Evolutionary conservation across 2,329 filamentous ascomycete genomes (phyloP), one percentile per base, ranked within the genome.

Genomic region (Pestalotiopsis sp.): DNA sequence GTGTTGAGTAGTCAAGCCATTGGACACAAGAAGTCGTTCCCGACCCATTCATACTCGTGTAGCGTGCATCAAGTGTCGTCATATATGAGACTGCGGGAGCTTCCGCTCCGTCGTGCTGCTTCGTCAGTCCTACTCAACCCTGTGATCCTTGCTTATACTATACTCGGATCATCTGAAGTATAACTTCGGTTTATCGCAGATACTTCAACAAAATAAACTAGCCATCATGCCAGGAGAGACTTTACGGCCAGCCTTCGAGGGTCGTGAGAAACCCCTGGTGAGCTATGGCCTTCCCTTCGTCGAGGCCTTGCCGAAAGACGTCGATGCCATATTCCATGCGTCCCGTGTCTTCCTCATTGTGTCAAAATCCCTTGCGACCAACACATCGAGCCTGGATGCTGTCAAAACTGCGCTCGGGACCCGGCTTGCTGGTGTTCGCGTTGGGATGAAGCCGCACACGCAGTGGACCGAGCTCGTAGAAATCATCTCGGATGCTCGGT

Each of bases 361-460:
- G 27, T 89, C 87, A 0, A 79, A 76, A 2, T 85, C 86, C 0
- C 75, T 90, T 7, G 77, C 83, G 0, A 78, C 76, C 6, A 83
- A 84, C 52, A 89, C 86, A 0, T 72, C 83, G 60, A 77, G 80
- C 1, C 77, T 89, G 0, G 74, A 81, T 4, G 74, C 76, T 1
- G 78, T 89, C 0, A 77, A 79, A 3, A 20, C 72, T 0, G 80
- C 80, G 0, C 75, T 90, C 0, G 83, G 80, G 1, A 72, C 75
- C 3, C 79, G 80, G 2, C 71, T 86, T 7, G 85, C 80, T 0
- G 86, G 86, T 1, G 72, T 81, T 6, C 78, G 83, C 2, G 76
- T 84, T 40, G 87, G 87, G 25, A 86, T 90, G 79, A 81, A 80
- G 36, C 82, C 85, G 4, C 87, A 89, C 73, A 88, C 86, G 2